Evolutionary conservation across 345 rosid genomes (phyloP).

Genomic region (Dipteronia sinensis): DNA sequence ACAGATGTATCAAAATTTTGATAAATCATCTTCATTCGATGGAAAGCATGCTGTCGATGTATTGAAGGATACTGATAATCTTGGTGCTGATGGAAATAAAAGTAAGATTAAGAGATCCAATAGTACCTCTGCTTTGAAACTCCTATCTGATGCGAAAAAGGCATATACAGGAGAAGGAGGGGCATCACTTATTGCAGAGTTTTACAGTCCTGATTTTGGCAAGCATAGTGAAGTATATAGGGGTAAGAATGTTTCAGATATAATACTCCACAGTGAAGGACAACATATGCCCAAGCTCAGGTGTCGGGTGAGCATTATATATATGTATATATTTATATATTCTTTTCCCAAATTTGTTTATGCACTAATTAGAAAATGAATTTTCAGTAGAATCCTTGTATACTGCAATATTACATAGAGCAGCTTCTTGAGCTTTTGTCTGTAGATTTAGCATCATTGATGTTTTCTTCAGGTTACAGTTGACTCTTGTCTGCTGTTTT

Average conservation of each 20-base stretch:
- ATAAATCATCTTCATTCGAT: slow-evolving; percentile 34
- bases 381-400: slow-evolving; percentile 16
- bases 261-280: slow-evolving; percentile 48
- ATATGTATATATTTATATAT: background rate
- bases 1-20: slow-evolving; percentile 29
- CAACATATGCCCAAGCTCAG: slow-evolving; percentile 57
- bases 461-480: slow-evolving; percentile 13
- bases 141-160: slow-evolving; percentile 47
- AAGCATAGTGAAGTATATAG: slow-evolving; percentile 38
- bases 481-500: slow-evolving; percentile 16
- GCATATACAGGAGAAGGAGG: slow-evolving; percentile 53
- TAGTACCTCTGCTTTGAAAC: slow-evolving; percentile 74
- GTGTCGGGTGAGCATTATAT: slow-evolving; percentile 66
- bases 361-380: slow-evolving; percentile 7
- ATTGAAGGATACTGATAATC: slow-evolving; percentile 26
- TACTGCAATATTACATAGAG: slow-evolving; percentile 16
- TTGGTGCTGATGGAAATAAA: slow-evolving; percentile 51
- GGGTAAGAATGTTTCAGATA: slow-evolving; percentile 39
- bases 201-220: slow-evolving; percentile 59
- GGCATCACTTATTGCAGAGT: slow-evolving; percentile 71
- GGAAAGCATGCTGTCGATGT: slow-evolving; percentile 33
- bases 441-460: background rate
- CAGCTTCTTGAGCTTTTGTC: slow-evolving; percentile 25
- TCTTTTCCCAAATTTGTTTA: slow-evolving; percentile 22
- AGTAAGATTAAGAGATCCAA: slow-evolving; percentile 76